phyloP scores from a whole-genome alignment of 768 basidiomycete species.

The Tylopilus plumbeoviolaceoides region DNA sequence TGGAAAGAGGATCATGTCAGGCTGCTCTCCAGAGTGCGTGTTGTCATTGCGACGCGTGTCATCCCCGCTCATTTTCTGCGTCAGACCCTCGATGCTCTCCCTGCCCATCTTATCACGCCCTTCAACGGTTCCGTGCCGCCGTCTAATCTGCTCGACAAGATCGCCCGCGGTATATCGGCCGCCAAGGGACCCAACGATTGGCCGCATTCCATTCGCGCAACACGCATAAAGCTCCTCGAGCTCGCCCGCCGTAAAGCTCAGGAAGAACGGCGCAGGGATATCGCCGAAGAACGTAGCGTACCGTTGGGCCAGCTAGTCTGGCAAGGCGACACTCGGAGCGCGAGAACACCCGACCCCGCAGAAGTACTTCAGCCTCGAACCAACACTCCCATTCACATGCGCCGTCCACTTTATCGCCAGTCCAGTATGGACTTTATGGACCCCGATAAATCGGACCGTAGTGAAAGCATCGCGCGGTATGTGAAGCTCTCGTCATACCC shows the following conservation, averaged over 20 bases:
- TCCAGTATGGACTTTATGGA: conserved; percentile 87
- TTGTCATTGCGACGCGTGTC: not conserved
- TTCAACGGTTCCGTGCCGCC: conserved; percentile 83
- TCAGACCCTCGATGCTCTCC: conserved; percentile 76
- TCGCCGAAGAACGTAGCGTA: conserved; percentile 45
- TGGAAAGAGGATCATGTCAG: conserved; percentile 74
- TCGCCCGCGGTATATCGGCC: conserved; percentile 70
- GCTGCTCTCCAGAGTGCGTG: conserved; percentile 60
- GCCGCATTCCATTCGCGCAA: conserved; percentile 80
- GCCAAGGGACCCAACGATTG: conserved; percentile 76
- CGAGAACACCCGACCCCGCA: conserved; percentile 24
- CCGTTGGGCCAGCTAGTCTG: conserved; percentile 8
- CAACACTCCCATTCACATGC: conserved; percentile 43
- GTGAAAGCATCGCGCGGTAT: conserved; percentile 59
- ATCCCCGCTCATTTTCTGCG: conserved; percentile 4
- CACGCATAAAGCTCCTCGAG: conserved; percentile 78
- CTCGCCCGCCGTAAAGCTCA: conserved; percentile 64
- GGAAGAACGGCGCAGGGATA: conserved; percentile 41
- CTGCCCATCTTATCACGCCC: conserved; percentile 79
- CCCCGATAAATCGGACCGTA: conserved; percentile 38
- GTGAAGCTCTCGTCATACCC: conserved; percentile 22
- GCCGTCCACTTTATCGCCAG: conserved; percentile 66
- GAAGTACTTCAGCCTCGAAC: conserved; percentile 47
- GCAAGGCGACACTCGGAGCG: conserved; percentile 11
- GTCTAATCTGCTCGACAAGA: conserved; percentile 82